These are phyloP conservation scores for Colletotrichum sojae DNA, from an alignment of 2,329 filamentous ascomycete genomes.

Conservation along the genomic window DNA sequence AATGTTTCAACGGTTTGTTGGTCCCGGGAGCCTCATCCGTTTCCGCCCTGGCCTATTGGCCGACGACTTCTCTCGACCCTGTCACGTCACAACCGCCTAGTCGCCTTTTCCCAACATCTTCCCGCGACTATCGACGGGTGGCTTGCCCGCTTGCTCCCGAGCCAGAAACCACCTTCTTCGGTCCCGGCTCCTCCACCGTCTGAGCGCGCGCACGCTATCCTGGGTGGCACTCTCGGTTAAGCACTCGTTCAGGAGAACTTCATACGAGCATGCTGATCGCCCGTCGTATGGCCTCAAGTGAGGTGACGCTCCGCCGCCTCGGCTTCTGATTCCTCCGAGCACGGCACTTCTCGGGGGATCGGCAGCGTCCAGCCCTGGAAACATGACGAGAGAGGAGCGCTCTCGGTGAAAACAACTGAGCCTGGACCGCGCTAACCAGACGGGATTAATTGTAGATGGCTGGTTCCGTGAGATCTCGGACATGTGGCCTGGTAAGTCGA, in stretches of 20 bases:
- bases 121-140: slow-evolving; percentile 38
- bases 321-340: slow-evolving; percentile 3
- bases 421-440: slow-evolving; percentile 18
- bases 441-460: slow-evolving; percentile 77
- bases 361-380: slow-evolving; percentile 15
- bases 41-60: slow-evolving; percentile 13
- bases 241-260: slow-evolving; percentile 31
- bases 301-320: slow-evolving; percentile 12
- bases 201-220: slow-evolving; percentile 31
- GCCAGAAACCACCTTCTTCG: slow-evolving; percentile 3
- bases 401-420: slow-evolving; percentile 21
- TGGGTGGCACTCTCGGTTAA: slow-evolving; percentile 41
- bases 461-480: slow-evolving; percentile 99
- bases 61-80: slow-evolving; percentile 1
- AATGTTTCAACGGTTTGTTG: slow-evolving; percentile 11
- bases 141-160: slow-evolving; percentile 27
- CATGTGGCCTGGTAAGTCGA: slow-evolving; percentile 88
- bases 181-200: slow-evolving; percentile 33
- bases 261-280: slow-evolving; percentile 23
- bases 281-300: slow-evolving; percentile 14
- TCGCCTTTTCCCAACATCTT: slow-evolving; percentile 15
- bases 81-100: slow-evolving; percentile 11
- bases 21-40: slow-evolving; percentile 10
- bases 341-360: slow-evolving; percentile 16
- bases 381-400: slow-evolving; percentile 5